phyloP scores from a whole-genome alignment of 805 yeast genomes.

The Metschnikowia amazonensis region DNA sequence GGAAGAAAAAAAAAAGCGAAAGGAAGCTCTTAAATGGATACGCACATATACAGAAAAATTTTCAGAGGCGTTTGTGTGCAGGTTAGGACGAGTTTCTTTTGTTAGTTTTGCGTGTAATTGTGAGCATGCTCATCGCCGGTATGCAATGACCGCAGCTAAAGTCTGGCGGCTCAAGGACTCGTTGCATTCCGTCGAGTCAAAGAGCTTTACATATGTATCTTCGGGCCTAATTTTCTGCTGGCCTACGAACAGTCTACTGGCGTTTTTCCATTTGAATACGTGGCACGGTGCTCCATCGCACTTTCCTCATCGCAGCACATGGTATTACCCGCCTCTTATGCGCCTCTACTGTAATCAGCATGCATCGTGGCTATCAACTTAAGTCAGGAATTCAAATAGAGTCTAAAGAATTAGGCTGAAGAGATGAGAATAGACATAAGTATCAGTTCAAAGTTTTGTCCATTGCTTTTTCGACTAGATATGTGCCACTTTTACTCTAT shows the following conservation, averaged over 20 bases:
- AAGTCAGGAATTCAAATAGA: neutral
- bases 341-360: neutral
- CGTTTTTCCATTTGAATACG: neutral
- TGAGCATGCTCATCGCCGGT: slow-evolving; percentile 10
- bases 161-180: too few species aligned
- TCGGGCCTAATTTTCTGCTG: too few species aligned
- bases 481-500: neutral
- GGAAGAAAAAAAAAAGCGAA: slow-evolving; percentile 15
- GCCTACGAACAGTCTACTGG: neutral
- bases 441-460: neutral
- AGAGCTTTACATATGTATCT: neutral
- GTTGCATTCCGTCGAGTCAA: neutral
- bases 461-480: neutral
- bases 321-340: slow-evolving; percentile 5
- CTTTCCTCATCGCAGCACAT: slow-evolving; percentile 1
- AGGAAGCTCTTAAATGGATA: slow-evolving; percentile 14
- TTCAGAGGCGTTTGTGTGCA: slow-evolving; percentile 15
- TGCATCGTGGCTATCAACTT: neutral
- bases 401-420: neutral
- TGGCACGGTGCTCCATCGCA: neutral
- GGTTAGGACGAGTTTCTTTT: slow-evolving; percentile 15
- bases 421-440: neutral
- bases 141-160: neutral
- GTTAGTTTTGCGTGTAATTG: slow-evolving; percentile 11
- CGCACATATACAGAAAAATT: slow-evolving; percentile 17